Evolutionary conservation across 2,329 filamentous ascomycete genomes (phyloP).

Genomic region (Zymoseptoria crescenta): DNA sequence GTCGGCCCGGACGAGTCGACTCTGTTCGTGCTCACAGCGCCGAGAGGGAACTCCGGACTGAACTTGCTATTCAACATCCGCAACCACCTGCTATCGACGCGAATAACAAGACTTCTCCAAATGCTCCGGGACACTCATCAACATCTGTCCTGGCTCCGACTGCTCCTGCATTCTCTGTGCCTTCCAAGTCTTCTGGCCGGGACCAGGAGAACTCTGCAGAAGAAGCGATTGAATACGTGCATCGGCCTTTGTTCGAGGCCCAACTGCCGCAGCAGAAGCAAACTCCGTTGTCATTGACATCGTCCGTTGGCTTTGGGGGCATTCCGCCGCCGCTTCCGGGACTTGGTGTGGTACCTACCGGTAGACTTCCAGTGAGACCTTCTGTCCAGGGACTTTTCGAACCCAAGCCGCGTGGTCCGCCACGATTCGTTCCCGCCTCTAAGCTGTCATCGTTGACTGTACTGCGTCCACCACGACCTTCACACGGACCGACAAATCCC

Average conservation of each 20-base stretch:
- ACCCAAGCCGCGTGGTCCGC: constrained; percentile 16
- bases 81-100: not conserved
- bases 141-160: not conserved
- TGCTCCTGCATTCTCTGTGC: not conserved
- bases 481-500: not conserved
- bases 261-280: not conserved
- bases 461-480: not conserved
- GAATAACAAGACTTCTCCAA: not conserved
- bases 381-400: not conserved
- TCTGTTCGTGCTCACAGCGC: not conserved
- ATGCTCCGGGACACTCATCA: not conserved
- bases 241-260: not conserved
- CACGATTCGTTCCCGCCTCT: constrained; percentile 32
- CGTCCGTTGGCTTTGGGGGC: not conserved
- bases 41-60: not conserved
- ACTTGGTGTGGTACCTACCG: not conserved
- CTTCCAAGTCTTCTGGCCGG: not conserved
- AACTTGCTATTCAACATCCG: not conserved
- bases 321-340: not conserved
- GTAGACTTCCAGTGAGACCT: not conserved
- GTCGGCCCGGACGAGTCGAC: not conserved
- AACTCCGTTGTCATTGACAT: not conserved
- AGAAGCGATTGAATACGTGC: not conserved
- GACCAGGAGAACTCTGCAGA: not conserved
- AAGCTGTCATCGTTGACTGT: constrained; percentile 22